Conservation (phyloP, 805 yeast genomes). For the Pichia ethanolica region DNA sequence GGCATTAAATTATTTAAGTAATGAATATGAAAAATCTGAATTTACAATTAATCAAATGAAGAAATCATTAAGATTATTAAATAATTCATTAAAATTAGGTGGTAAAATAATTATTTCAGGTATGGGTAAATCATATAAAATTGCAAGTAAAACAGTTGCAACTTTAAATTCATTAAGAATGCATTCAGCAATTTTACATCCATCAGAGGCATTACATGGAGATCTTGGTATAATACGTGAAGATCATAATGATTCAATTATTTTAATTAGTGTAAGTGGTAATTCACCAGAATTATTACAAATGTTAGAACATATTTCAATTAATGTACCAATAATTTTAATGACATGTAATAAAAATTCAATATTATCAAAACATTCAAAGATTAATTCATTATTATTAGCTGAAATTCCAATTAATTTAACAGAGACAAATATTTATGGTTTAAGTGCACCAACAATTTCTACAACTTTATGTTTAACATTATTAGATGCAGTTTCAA, state of each 20-base stretch:
- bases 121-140: slow-evolving; percentile 78
- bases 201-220: slow-evolving; percentile 86
- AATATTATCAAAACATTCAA: slow-evolving; percentile 42
- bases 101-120: slow-evolving; percentile 77
- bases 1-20: slow-evolving; percentile 38
- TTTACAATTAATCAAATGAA: slow-evolving; percentile 40
- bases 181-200: slow-evolving; percentile 62
- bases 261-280: slow-evolving; percentile 75
- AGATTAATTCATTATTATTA: slow-evolving; percentile 44
- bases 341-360: slow-evolving; percentile 60
- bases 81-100: slow-evolving; percentile 35
- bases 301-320: slow-evolving; percentile 51
- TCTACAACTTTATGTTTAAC: slow-evolving; percentile 72
- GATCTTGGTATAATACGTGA: slow-evolving; percentile 68
- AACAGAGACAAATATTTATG: slow-evolving; percentile 59
- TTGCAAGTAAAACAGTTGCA: slow-evolving; percentile 72
- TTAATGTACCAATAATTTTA: slow-evolving; percentile 45
- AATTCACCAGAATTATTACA: slow-evolving; percentile 67
- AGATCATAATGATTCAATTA: slow-evolving; percentile 45
- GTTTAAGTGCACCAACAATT: slow-evolving; percentile 82
- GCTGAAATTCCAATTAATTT: slow-evolving; percentile 55
- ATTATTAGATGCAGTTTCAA: slow-evolving; percentile 69
- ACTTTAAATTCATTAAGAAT: slow-evolving; percentile 76
- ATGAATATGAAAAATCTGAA: slow-evolving; percentile 38
- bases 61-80: slow-evolving; percentile 36